Conservation (phyloP, 176 grass and related monocot genomes). For the Bolboschoenus planiculmis region DNA sequence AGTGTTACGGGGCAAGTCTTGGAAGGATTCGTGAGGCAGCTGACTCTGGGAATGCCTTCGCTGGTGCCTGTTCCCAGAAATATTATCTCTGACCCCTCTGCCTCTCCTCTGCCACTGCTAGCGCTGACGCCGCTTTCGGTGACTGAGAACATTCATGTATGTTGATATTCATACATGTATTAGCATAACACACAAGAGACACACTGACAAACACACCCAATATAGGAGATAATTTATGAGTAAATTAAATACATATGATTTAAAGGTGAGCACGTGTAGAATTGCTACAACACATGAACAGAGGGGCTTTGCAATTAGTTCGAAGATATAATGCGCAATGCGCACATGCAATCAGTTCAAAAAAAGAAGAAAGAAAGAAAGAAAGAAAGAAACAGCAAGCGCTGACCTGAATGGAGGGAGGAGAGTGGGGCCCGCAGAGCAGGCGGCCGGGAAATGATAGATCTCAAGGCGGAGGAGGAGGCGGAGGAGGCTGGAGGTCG, state of each 20-base stretch:
- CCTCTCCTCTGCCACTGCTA: neutral
- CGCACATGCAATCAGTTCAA: neutral
- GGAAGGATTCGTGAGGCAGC: conserved; percentile 65
- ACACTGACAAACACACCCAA: too few relatives aligned
- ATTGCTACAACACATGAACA: neutral
- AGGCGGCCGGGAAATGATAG: neutral
- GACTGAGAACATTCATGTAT: neutral
- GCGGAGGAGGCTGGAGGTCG: neutral
- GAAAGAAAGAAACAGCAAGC: neutral
- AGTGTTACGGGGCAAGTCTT: conserved; percentile 55
- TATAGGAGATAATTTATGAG: neutral
- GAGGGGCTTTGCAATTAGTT: too few relatives aligned
- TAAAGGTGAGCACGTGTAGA: conserved; percentile 3
- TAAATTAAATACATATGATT: neutral
- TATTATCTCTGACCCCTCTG: conserved; percentile 59
- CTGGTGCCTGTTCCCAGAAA: conserved; percentile 95
- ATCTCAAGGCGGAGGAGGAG: neutral
- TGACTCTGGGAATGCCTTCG: conserved; percentile 82
- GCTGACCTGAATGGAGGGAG: conserved; percentile 7
- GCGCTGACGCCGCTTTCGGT: neutral
- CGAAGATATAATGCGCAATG: too few relatives aligned
- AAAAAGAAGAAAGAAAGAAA: neutral
- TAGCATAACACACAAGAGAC: conserved; percentile 9
- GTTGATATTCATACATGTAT: neutral
- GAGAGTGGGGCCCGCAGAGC: conserved; percentile 7